phyloP scores from a whole-genome alignment of 2,329 filamentous ascomycete genomes.

The Didymella exigua region DNA sequence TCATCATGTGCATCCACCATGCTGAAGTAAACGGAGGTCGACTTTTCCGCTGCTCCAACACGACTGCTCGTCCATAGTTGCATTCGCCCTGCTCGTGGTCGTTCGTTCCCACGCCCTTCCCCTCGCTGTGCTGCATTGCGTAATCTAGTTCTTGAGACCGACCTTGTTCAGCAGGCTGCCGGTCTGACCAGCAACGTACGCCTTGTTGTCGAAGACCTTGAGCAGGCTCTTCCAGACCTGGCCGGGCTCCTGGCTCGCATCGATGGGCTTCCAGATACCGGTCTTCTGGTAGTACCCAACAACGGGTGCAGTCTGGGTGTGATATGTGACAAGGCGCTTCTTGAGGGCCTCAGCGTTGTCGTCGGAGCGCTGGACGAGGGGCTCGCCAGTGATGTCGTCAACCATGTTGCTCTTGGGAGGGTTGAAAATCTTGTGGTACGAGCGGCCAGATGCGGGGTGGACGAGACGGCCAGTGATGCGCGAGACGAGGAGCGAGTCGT shows the following conservation, averaged over 20 bases:
- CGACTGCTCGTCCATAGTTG: background rate
- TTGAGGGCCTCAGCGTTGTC: conserved; percentile 95
- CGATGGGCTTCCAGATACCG: conserved; percentile 94
- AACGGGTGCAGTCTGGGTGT: conserved; percentile 89
- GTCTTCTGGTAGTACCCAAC: conserved; percentile 97
- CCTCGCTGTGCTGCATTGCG: background rate
- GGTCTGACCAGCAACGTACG: conserved; percentile 45
- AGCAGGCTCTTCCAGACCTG: conserved; percentile 95
- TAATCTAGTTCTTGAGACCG: conserved; percentile 57
- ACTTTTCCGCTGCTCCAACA: conserved; percentile 16
- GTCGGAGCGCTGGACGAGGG: conserved; percentile 92
- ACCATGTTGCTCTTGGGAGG: conserved; percentile 93
- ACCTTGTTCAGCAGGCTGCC: conserved; percentile 60
- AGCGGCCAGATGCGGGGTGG: conserved; percentile 93
- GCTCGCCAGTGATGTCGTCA: conserved; percentile 96
- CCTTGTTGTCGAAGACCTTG: conserved; percentile 73
- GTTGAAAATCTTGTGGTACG: conserved; percentile 99
- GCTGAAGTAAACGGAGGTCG: conserved; percentile 20
- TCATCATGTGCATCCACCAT: conserved; percentile 24
- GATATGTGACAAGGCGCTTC: conserved; percentile 93
- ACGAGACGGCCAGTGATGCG: conserved; percentile 96
- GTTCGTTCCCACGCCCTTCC: background rate
- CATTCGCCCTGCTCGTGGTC: background rate
- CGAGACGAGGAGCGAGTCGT: conserved; percentile 89
- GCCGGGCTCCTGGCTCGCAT: conserved; percentile 93